A percentile compares a stretch with the other conserved stretches of the same genome.
Evolutionary conservation across 768 basidiomycete genomes (phyloP).

Genomic region (Phylloporus scabripes): DNA sequence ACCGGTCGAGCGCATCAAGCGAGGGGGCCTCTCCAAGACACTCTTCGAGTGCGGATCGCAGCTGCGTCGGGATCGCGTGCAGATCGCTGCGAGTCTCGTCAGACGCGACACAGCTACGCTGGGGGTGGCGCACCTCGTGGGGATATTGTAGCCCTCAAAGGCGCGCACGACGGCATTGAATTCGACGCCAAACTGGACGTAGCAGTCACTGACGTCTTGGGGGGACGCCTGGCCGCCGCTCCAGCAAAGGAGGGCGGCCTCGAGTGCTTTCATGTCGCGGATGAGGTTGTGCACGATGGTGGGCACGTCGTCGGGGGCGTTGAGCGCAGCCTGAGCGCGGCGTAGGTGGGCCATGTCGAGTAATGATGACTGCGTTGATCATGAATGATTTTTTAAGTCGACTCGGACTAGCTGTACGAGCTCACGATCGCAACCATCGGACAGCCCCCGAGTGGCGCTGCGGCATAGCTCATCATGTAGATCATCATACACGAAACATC

Average conservation of each 20-base stretch:
- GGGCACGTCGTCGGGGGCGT: not conserved
- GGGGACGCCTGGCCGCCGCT: constrained; percentile 53
- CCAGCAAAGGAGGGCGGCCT: constrained; percentile 71
- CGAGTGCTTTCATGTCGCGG: constrained; percentile 75
- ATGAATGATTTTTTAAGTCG: not conserved
- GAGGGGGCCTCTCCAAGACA: constrained; percentile 39
- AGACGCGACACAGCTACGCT: not conserved
- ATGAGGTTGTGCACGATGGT: constrained; percentile 42
- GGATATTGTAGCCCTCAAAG: constrained; percentile 68
- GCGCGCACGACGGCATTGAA: constrained; percentile 78
- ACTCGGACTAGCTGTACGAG: constrained; percentile 3
- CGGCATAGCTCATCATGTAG: not conserved
- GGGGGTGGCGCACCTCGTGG: constrained; percentile 56
- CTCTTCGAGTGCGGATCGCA: constrained; percentile 38
- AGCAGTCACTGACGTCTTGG: constrained; percentile 79
- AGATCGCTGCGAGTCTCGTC: constrained; percentile 31
- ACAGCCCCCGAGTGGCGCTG: constrained; percentile 4
- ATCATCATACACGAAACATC: not conserved
- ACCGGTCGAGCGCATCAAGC: not conserved
- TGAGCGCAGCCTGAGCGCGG: not conserved
- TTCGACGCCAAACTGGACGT: constrained; percentile 83
- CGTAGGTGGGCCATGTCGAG: not conserved
- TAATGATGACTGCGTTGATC: not conserved
- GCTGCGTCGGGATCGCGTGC: constrained; percentile 33
- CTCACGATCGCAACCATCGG: not conserved